phyloP scores from a whole-genome alignment of 108 stramenopile genomes.

The Discostella pseudostelligera region DNA sequence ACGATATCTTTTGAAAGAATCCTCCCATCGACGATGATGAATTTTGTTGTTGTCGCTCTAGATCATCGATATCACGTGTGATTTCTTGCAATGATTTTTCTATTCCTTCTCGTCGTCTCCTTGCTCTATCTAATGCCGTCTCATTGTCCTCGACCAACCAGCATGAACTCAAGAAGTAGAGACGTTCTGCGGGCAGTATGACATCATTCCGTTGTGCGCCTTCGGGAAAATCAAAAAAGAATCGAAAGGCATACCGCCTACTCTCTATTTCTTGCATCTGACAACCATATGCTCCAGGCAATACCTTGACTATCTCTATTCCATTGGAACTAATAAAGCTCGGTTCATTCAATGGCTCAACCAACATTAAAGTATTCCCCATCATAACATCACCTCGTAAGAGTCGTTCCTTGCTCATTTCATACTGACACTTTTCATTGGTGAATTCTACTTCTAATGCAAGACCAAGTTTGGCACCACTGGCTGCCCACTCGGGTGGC shows the following conservation, averaged over 20 bases:
- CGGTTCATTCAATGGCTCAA: slow-evolving; percentile 36
- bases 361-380: slow-evolving; percentile 10
- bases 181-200: slow-evolving; percentile 41
- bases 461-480: slow-evolving; percentile 43
- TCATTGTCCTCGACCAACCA: slow-evolving; percentile 17
- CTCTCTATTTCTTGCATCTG: slow-evolving; percentile 27
- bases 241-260: slow-evolving; percentile 33
- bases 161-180: slow-evolving; percentile 38
- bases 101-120: slow-evolving; percentile 1
- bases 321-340: slow-evolving; percentile 32
- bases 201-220: slow-evolving; percentile 46
- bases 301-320: slow-evolving; percentile 21
- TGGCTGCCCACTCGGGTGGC: slow-evolving; percentile 45
- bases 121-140: background rate
- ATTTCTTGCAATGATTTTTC: slow-evolving; percentile 4
- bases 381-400: slow-evolving; percentile 21
- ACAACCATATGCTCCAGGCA: slow-evolving; percentile 36
- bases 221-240: slow-evolving; percentile 46
- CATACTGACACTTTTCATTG: slow-evolving; percentile 27
- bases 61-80: slow-evolving; percentile 7
- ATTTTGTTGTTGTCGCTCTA: background rate
- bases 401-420: slow-evolving; percentile 39
- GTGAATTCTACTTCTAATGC: slow-evolving; percentile 41
- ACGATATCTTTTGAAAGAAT: slow-evolving; percentile 23
- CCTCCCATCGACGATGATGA: background rate